Evolutionary conservation across 2,329 filamentous ascomycete genomes (phyloP).

Genomic region (Aspergillus novoparasiticus): DNA sequence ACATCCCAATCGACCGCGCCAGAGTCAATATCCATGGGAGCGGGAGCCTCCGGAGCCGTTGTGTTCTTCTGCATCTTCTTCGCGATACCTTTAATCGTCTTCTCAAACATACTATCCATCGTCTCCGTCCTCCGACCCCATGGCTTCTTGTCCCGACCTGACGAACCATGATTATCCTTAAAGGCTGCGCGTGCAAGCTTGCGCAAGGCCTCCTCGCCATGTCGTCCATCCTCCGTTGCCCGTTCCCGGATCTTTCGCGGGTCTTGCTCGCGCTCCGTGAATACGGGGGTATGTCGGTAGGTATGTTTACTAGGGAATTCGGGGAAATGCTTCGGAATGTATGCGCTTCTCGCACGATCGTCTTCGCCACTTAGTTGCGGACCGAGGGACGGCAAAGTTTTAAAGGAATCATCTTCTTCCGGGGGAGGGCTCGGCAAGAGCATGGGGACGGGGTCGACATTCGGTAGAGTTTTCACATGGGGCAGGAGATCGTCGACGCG

Average conservation of each 20-base stretch:
- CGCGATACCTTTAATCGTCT: constrained; percentile 55
- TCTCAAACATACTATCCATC: constrained; percentile 58
- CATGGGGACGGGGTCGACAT: constrained; percentile 25
- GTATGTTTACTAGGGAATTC: constrained; percentile 66
- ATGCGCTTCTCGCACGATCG: constrained; percentile 51
- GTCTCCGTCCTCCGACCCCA: constrained; percentile 42
- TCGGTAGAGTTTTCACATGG: constrained; percentile 33
- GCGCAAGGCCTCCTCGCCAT: constrained; percentile 66
- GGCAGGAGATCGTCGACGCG: constrained; percentile 37
- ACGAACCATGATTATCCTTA: constrained; percentile 45
- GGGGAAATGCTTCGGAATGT: constrained; percentile 64
- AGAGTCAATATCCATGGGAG: constrained; percentile 35
- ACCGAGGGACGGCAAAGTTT: constrained; percentile 51
- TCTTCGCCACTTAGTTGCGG: constrained; percentile 52
- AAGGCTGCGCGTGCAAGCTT: constrained; percentile 58
- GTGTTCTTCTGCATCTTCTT: constrained; percentile 41
- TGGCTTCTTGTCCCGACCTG: constrained; percentile 43
- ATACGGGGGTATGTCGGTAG: constrained; percentile 63
- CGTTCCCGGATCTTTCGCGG: constrained; percentile 62
- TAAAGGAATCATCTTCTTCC: constrained; percentile 39
- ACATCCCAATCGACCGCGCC: constrained; percentile 28
- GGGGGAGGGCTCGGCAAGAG: constrained; percentile 44
- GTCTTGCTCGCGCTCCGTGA: constrained; percentile 60
- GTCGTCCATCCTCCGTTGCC: constrained; percentile 65
- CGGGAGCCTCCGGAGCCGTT: constrained; percentile 25